Percentiles rank a stretch among this genome's conserved stretches.
phyloP scores from a whole-genome alignment of 441 rosid genomes.

The Croton setiger region DNA sequence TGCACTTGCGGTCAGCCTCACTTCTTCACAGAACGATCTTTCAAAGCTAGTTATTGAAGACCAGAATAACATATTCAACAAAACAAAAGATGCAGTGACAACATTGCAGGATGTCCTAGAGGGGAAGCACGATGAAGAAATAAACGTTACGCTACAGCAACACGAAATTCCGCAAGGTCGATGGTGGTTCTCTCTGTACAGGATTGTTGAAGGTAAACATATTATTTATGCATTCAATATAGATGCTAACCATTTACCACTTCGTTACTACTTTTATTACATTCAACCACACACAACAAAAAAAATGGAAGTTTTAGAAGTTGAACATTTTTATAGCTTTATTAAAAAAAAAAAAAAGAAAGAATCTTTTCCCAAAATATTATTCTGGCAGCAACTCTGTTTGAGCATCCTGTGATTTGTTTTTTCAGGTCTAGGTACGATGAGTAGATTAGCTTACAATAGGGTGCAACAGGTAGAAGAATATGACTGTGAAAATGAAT shows the following conservation, averaged over 20 bases:
- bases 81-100: conserved; percentile 75
- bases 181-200: conserved; percentile 93
- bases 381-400: no score
- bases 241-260: no score
- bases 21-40: conserved; percentile 82
- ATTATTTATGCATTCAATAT: not conserved
- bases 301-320: no score
- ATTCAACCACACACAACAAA: no score
- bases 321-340: no score
- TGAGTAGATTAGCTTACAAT: conserved; percentile 50
- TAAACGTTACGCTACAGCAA: conserved; percentile 53
- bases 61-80: conserved; percentile 57
- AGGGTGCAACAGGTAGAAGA: conserved; percentile 39
- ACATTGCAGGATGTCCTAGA: conserved; percentile 74
- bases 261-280: no score
- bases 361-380: no score
- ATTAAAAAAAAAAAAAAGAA: no score
- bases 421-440: conserved; percentile 49
- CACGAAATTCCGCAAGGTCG: conserved; percentile 53
- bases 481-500: conserved; percentile 30
- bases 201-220: conserved; percentile 77
- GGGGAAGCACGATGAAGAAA: conserved; percentile 71
- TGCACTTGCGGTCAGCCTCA: conserved; percentile 51
- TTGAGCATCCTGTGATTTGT: conserved; percentile 9
- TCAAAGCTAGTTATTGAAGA: conserved; percentile 53